phyloP scores from a whole-genome alignment of 257 asterid genomes.

The Solanum dulcamara region DNA sequence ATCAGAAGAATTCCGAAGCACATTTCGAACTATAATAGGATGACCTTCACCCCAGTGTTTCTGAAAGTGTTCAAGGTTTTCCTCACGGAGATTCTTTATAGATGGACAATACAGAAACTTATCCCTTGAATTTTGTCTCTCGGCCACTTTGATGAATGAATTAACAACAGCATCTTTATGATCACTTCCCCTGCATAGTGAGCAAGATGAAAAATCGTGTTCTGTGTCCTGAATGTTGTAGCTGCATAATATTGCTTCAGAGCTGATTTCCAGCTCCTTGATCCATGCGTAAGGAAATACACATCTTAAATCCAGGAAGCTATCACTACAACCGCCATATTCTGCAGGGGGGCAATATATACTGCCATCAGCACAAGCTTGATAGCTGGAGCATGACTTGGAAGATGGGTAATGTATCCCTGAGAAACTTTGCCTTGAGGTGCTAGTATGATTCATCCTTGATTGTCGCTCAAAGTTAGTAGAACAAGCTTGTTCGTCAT shows the following conservation, averaged over 20 bases:
- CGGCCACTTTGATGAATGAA: slow-evolving; percentile 23
- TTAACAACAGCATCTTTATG: slow-evolving; percentile 16
- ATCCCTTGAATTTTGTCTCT: slow-evolving; percentile 35
- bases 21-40: slow-evolving; percentile 77
- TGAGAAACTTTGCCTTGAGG: slow-evolving; percentile 22
- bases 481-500: slow-evolving; percentile 31
- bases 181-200: slow-evolving; percentile 23
- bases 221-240: slow-evolving; percentile 29
- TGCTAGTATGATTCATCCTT: slow-evolving; percentile 14
- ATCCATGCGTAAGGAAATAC: slow-evolving; percentile 62
- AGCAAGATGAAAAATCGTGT: slow-evolving; percentile 37
- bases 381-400: slow-evolving; percentile 25
- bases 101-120: slow-evolving; percentile 61
- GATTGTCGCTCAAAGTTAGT: slow-evolving; percentile 23
- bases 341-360: slow-evolving; percentile 62
- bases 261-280: slow-evolving; percentile 59
- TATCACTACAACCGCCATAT: slow-evolving; percentile 71
- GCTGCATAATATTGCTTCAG: slow-evolving; percentile 50
- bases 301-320: slow-evolving; percentile 59
- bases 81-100: slow-evolving; percentile 48
- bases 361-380: slow-evolving; percentile 45
- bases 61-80: slow-evolving; percentile 72
- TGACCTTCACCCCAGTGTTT: slow-evolving; percentile 86
- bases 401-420: slow-evolving; percentile 16
- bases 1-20: slow-evolving; percentile 32